These are phyloP conservation scores for Paraglomus brasilianum DNA, from an alignment of 192 early-diverging fungal species.

Conservation along the genomic window DNA sequence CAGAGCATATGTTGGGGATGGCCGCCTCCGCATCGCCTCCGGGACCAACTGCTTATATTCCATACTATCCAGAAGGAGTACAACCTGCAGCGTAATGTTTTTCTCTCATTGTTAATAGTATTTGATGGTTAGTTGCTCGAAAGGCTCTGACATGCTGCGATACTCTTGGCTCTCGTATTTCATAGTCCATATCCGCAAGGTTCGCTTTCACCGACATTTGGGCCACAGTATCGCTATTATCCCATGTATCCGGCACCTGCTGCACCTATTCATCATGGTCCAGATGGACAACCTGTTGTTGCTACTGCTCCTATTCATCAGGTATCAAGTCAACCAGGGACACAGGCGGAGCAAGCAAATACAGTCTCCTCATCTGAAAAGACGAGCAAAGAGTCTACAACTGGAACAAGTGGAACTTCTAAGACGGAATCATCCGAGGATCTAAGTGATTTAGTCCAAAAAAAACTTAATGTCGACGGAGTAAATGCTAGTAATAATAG, in stretches of 20 bases:
- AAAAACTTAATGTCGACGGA: constrained; percentile 22
- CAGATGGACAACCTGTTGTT: not conserved
- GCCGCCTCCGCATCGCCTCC: constrained; percentile 33
- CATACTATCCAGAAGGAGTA: constrained; percentile 26
- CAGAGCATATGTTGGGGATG: constrained; percentile 50
- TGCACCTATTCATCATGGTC: constrained; percentile 4
- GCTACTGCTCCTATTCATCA: not conserved
- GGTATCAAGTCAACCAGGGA: no score
- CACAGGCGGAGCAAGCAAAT: no score
- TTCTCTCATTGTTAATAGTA: no score
- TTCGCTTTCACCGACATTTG: constrained; percentile 22
- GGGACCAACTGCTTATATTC: constrained; percentile 17
- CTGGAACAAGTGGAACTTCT: not conserved
- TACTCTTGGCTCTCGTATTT: not conserved
- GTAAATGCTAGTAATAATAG: not conserved
- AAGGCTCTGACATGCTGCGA: not conserved
- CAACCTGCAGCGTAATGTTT: constrained; percentile 22
- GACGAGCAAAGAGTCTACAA: not conserved
- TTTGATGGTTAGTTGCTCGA: not conserved
- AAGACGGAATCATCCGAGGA: constrained; percentile 10
- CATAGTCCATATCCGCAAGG: constrained; percentile 14
- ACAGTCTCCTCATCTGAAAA: not conserved
- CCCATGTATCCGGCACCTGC: constrained; percentile 15
- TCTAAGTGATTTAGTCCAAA: constrained; percentile 25
- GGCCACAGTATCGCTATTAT: constrained; percentile 28